phyloP scores from a whole-genome alignment of 345 rosid genomes.

The Eutrema japonicum region DNA sequence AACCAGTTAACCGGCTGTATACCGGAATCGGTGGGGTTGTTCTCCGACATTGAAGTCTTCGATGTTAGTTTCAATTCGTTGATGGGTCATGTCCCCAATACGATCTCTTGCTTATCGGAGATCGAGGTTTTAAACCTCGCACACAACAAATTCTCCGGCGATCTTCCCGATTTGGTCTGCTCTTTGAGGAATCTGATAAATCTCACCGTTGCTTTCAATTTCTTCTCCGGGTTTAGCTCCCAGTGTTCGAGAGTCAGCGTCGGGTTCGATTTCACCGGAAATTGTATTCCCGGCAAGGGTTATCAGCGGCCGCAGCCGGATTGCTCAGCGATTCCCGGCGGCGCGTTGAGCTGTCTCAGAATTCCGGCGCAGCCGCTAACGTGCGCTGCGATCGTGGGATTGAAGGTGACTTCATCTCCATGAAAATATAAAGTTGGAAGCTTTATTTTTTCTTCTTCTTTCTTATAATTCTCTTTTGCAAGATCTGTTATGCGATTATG shows the following conservation, averaged over 20 bases:
- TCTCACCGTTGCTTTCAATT: constrained; percentile 79
- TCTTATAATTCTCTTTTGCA: neutral
- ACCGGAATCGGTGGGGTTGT: constrained; percentile 75
- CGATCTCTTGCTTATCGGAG: constrained; percentile 61
- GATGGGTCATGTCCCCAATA: constrained; percentile 81
- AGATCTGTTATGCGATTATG: constrained; percentile 7
- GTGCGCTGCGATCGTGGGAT: constrained; percentile 58
- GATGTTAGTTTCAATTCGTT: constrained; percentile 77
- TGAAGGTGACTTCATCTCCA: constrained; percentile 25
- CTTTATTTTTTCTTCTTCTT: neutral
- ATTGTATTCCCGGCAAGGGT: constrained; percentile 78
- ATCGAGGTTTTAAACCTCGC: constrained; percentile 77
- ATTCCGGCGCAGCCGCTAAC: constrained; percentile 70
- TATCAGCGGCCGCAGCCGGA: constrained; percentile 81
- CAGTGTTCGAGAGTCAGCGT: constrained; percentile 60
- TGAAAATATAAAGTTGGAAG: constrained; percentile 25
- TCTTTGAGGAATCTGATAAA: constrained; percentile 64
- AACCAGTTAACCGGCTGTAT: constrained; percentile 86
- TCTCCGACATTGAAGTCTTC: constrained; percentile 68
- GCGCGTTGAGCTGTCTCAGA: constrained; percentile 75
- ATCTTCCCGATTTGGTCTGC: constrained; percentile 72
- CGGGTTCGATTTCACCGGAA: constrained; percentile 76
- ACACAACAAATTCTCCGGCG: constrained; percentile 80
- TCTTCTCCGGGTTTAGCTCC: constrained; percentile 91
- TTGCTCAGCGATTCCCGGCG: constrained; percentile 70